Evolutionary conservation across 345 rosid species (phyloP).

Genomic region (Gossypioides kirkii): DNA sequence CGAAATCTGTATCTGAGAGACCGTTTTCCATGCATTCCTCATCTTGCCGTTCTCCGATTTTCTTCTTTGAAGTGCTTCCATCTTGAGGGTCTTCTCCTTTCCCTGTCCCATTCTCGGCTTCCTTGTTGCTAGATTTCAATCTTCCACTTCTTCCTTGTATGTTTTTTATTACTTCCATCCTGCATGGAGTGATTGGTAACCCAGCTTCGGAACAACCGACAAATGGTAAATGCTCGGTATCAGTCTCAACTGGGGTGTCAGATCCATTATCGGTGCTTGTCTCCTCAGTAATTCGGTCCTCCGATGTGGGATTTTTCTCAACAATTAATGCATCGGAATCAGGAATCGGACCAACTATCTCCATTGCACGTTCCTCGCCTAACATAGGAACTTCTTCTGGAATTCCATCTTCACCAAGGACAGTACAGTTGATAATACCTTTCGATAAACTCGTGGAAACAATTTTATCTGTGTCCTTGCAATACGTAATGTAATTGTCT

Average conservation of each 20-base stretch:
- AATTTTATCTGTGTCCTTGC: slow-evolving; percentile 33
- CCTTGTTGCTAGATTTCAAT: slow-evolving; percentile 37
- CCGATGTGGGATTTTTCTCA: slow-evolving; percentile 29
- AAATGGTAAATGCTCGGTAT: slow-evolving; percentile 39
- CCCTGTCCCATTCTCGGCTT: background rate
- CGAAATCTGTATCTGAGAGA: slow-evolving; percentile 58
- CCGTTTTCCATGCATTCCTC: slow-evolving; percentile 39
- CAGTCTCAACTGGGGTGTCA: slow-evolving; percentile 34
- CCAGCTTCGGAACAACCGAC: slow-evolving; percentile 39
- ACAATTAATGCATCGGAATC: slow-evolving; percentile 30
- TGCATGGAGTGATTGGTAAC: slow-evolving; percentile 83
- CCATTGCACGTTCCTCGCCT: slow-evolving; percentile 26
- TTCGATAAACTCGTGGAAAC: slow-evolving; percentile 27
- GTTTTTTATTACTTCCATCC: slow-evolving; percentile 51
- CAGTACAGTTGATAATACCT: slow-evolving; percentile 27
- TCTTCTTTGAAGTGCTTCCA: slow-evolving; percentile 52
- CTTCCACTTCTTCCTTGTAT: slow-evolving; percentile 44
- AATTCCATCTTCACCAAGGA: slow-evolving; percentile 22
- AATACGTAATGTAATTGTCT: slow-evolving; percentile 31
- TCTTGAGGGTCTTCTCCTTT: slow-evolving; percentile 50
- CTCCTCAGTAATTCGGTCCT: slow-evolving; percentile 31
- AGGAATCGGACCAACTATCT: slow-evolving; percentile 25
- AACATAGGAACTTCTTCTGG: slow-evolving; percentile 30
- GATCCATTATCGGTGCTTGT: slow-evolving; percentile 36
- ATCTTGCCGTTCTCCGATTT: slow-evolving; percentile 37